Evolutionary conservation across 2,329 filamentous ascomycete genomes (phyloP), one percentile per base, ranked within the genome.

Genomic region (Fusarium chaquense): DNA sequence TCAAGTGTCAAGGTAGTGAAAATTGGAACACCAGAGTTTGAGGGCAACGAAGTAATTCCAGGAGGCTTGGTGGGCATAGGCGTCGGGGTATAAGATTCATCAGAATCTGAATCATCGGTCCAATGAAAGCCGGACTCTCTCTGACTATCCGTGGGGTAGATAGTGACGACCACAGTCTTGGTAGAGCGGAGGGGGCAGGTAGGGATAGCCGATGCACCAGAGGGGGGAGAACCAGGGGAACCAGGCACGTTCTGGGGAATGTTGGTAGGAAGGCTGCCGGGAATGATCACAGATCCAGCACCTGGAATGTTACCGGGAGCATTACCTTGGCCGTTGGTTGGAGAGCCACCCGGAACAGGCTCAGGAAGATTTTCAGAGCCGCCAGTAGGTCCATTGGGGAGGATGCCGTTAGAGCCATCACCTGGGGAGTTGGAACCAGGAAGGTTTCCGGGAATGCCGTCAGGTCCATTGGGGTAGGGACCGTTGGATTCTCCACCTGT

Each of bases 161-260:
- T 77, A 35, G 85, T 86, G 67, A 87, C 76, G 69, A 85, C 83
- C 64, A 86, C 79, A 40, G 84, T 86, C 36, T 78, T 80, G 36
- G 81, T 81, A 10, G 75, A 75, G 60, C 78, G 72, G 41, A 78
- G 62, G 64, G 79, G 76, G 69, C 85, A 86, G 26, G 79, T 83
- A 49, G 76, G 72, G 41, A 71, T 30, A n/a, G 58, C 69, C 41
- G 71, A 58, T 26, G 11, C 41, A 38, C 45, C 60, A 45, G 54
- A 51, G 18, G 32, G 58, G 33, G 59, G 54, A 30, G 43, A 53
- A 5, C 22, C 56, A 51, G 60, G 51, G 24, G 28, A 47, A 11
- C 69, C 51, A 47, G 62, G 67, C 6, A 56, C 36, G 32, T 66
- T 66, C 18, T 50, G 58, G 32, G 59, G 64, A 22, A 13, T 47